Evolutionary conservation across 2,329 filamentous ascomycete genomes (phyloP), one percentile per base, ranked within the genome.

Genomic region (Aspergillus awamori): DNA sequence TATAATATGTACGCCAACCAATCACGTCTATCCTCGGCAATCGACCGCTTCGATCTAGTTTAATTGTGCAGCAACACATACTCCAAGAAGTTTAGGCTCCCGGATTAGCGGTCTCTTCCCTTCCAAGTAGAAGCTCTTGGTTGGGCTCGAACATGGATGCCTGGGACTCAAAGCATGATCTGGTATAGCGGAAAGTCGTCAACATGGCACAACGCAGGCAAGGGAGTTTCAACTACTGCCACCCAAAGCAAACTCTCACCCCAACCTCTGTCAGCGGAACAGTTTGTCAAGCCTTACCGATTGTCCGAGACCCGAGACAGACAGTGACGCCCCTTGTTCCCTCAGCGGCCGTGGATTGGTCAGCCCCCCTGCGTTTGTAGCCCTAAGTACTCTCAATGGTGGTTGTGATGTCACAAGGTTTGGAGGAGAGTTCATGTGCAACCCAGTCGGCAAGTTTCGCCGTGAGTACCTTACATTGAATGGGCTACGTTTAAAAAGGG

Each of bases 221-320:
- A 51, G 47, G 47, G 47, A 51, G 24, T 17, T 11, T 30, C 24
- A 30, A 24, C 26, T 10, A 30, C 13, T 26, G 26, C n/a, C 8
- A n/a, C 15, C 15, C n/a, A 33, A 17, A 17, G 47, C 26, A 28
- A 30, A 28, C 8, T 28, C 24, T n/a, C 26, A n/a, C 15, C 47
- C 15, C 4, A 17, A 30, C 8, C 24, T 33, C 26, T 33, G 26
- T 11, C 26, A 17, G 47, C 5, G 15, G 26, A 17, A 11, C 5
- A 6, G 8, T 11, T 26, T 30, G 47, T 51, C 30, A 17, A 49
- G 15, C 15, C 17, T 26, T 17, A 30, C 24, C n/a, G 26, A 51
- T 30, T 17, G 47, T 30, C 47, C 47, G 47, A 51, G 47, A 51
- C 15, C 47, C 47, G 47, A 51, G 47, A 51, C 26, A 49, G 24